Evolutionary conservation across 495 filamentous ascomycete species (phyloP).

Genomic region (Oidiodendron maius): DNA sequence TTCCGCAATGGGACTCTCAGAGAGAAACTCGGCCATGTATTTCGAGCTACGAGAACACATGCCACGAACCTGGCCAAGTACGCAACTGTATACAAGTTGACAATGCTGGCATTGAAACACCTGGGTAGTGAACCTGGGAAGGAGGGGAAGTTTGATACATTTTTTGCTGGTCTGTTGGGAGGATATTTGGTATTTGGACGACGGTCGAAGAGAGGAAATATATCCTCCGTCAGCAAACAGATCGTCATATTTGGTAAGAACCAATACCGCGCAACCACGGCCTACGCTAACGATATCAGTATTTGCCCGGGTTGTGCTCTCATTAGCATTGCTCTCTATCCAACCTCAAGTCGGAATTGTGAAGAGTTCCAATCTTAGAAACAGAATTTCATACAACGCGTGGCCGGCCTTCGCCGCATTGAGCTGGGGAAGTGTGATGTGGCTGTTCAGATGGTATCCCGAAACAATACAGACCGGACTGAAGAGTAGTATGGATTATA

Average conservation of each 20-base stretch:
- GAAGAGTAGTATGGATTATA: constrained; percentile 95
- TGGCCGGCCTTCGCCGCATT: constrained; percentile 88
- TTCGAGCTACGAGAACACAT: constrained; percentile 83
- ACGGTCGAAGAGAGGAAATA: constrained; percentile 49
- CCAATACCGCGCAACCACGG: not conserved
- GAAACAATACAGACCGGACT: constrained; percentile 84
- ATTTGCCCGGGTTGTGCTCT: constrained; percentile 84
- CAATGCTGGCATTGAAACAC: constrained; percentile 64
- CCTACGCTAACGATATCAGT: constrained; percentile 33
- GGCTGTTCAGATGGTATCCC: constrained; percentile 86
- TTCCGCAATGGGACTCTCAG: constrained; percentile 86
- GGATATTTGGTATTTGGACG: constrained; percentile 92
- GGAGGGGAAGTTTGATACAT: constrained; percentile 69
- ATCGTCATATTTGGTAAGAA: constrained; percentile 75
- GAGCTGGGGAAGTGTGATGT: constrained; percentile 93
- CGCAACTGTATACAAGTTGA: constrained; percentile 79
- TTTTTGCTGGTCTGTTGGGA: constrained; percentile 85
- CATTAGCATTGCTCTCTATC: constrained; percentile 74
- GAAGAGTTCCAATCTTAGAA: constrained; percentile 27
- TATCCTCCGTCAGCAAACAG: constrained; percentile 86
- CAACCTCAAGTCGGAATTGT: constrained; percentile 47
- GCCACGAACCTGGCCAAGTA: constrained; percentile 88
- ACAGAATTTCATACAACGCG: constrained; percentile 55
- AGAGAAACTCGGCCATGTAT: constrained; percentile 70
- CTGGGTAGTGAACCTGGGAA: constrained; percentile 53